These are phyloP conservation scores for Russula sp. DNA, from an alignment of 768 basidiomycete genomes.

Conservation along the genomic window DNA sequence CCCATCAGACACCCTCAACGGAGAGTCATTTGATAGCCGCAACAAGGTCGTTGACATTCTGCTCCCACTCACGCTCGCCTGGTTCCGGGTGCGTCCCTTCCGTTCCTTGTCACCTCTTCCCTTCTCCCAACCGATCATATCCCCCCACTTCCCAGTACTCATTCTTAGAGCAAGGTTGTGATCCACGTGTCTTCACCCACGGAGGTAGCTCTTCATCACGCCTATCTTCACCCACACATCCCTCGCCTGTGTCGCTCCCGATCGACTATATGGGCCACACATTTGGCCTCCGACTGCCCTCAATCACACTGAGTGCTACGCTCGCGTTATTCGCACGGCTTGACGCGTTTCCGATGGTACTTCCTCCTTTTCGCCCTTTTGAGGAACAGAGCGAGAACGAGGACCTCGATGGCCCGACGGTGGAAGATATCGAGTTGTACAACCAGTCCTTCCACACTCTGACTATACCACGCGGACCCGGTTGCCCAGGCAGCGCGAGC, in stretches of 20 bases:
- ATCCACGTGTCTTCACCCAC: slow-evolving; percentile 14
- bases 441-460: slow-evolving; percentile 16
- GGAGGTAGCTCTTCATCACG: neutral
- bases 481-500: neutral
- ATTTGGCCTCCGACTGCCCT: slow-evolving; percentile 20
- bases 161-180: slow-evolving; percentile 23
- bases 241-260: slow-evolving; percentile 8
- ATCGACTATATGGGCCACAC: slow-evolving; percentile 20
- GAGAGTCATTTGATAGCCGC: slow-evolving; percentile 25
- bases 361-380: neutral
- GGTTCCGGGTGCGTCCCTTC: slow-evolving; percentile 26
- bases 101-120: slow-evolving; percentile 1
- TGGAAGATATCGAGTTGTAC: slow-evolving; percentile 23
- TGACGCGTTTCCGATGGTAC: slow-evolving; percentile 9
- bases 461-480: slow-evolving; percentile 15
- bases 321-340: slow-evolving; percentile 26
- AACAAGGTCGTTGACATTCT: slow-evolving; percentile 18
- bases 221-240: slow-evolving; percentile 8
- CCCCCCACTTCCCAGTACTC: slow-evolving; percentile 22
- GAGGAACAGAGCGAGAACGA: neutral
- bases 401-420: slow-evolving; percentile 1
- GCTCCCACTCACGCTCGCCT: slow-evolving; percentile 20
- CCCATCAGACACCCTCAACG: slow-evolving; percentile 21
- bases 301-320: slow-evolving; percentile 22
- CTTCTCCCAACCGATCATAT: slow-evolving; percentile 12